phyloP scores from a whole-genome alignment of 768 basidiomycete genomes.

The Hydnum rufescens region DNA sequence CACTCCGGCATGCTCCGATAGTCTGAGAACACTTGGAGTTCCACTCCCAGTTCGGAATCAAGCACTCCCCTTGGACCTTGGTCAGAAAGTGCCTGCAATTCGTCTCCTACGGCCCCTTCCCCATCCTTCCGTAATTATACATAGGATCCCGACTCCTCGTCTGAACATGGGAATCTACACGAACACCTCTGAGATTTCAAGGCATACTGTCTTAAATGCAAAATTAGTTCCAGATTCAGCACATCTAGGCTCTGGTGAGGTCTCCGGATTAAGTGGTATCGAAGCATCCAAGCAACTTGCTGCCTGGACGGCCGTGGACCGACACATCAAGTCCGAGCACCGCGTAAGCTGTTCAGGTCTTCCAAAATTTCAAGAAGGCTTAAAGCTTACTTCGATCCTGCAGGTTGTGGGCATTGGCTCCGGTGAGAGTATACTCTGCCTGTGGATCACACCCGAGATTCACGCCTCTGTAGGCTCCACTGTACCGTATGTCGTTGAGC shows the following conservation, averaged over 20 bases:
- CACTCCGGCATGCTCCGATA: too few relatives aligned
- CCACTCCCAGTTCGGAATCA: too few relatives aligned
- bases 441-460: slow-evolving; percentile 1
- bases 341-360: slow-evolving; percentile 29
- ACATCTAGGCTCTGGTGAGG: background rate
- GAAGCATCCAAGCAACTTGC: slow-evolving; percentile 80
- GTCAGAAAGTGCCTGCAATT: too few relatives aligned
- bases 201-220: background rate
- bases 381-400: slow-evolving; percentile 4
- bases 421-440: slow-evolving; percentile 24
- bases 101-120: background rate
- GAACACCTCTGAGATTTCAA: background rate
- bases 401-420: slow-evolving; percentile 85
- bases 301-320: slow-evolving; percentile 86
- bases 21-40: too few relatives aligned
- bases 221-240: background rate
- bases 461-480: slow-evolving; percentile 45
- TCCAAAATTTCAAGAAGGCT: background rate
- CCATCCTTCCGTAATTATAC: background rate
- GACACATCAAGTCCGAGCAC: slow-evolving; percentile 64
- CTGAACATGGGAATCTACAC: background rate
- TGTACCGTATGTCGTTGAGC: slow-evolving; percentile 90
- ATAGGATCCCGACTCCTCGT: background rate
- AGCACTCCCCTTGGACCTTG: too few relatives aligned
- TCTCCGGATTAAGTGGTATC: slow-evolving; percentile 16